Base-by-base conservation (phyloP, 23 red algal genomes). In the Gracilaria gracilis region DNA sequence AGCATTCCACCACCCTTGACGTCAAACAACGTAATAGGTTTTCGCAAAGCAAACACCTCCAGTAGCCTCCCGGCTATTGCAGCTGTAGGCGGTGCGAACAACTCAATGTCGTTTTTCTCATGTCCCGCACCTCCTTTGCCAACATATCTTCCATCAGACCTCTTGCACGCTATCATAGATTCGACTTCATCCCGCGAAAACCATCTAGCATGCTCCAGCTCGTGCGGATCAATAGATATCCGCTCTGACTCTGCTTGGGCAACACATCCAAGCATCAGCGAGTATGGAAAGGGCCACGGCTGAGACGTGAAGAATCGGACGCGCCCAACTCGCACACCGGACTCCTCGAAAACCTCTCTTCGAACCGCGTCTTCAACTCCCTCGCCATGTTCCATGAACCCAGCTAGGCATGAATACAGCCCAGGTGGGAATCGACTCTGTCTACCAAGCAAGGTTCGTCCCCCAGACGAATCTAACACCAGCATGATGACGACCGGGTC, bases 301-400 rank as follows among this genome's bases (percentile, higher is more conserved):
- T 98, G 95, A 11, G 58, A 75, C 33, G 83, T 87, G 58, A 91
- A 93, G 58, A 88, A 93, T 1, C 91, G 80, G 16, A 91, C 83
- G 20, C 69, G 49, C 46, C 84, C 84, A 62, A 94, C 84, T 12
- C 36, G 28, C 19, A 98, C 75, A 61, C 87, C 81, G 23, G 95
- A 48, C 75, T 98, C 95, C 70, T 98, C 95, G 53, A 53, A 24
- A 27, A 85, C 85, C 74, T 98, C 95, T 44, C 95, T 57, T 34
- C 81, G 66, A 74, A 94, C 92, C 4, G 90, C 83, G 67, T 98
- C 95, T 57, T 98, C 95, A 39, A 94, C 44, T 48, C 95, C 86
- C 74, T 98, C 95, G 8, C 91, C 95, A 61, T 98, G 95, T 61
- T 98, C 95, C 90, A 98, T 94, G 39, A 98, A 98, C 0, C 95